These are phyloP conservation scores for Dichotomopilus funicola DNA, from an alignment of 2,329 filamentous ascomycete genomes.

Conservation along the genomic window DNA sequence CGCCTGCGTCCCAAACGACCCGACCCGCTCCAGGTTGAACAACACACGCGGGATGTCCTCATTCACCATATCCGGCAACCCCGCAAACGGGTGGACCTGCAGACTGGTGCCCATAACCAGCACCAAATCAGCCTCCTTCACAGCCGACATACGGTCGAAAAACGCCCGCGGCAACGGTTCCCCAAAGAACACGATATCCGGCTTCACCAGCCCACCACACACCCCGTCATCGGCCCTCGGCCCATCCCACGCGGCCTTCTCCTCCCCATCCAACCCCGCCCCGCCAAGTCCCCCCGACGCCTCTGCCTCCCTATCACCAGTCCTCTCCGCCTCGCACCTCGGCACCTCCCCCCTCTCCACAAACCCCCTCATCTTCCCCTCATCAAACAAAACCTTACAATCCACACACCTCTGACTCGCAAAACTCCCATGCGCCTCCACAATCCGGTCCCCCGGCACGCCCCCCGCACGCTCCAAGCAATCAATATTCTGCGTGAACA, in stretches of 20 bases:
- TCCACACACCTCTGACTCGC: conserved; percentile 87
- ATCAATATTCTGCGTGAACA: conserved; percentile 98
- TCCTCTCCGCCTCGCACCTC: conserved; percentile 46
- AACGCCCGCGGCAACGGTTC: conserved; percentile 57
- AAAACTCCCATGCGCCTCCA: conserved; percentile 95
- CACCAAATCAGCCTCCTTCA: conserved; percentile 47
- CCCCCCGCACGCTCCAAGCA: conserved; percentile 85
- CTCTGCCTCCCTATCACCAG: not conserved
- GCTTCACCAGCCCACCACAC: conserved; percentile 80
- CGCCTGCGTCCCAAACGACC: conserved; percentile 64
- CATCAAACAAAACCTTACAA: conserved; percentile 66
- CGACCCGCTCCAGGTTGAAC: conserved; percentile 81
- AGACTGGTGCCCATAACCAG: conserved; percentile 88
- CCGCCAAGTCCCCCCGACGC: not conserved
- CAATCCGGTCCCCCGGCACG: conserved; percentile 70
- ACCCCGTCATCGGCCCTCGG: not conserved
- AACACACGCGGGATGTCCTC: conserved; percentile 67
- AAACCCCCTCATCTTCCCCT: conserved; percentile 64
- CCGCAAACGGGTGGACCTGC: conserved; percentile 82
- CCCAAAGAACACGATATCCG: conserved; percentile 92
- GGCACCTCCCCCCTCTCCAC: conserved; percentile 65
- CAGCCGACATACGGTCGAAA: conserved; percentile 49
- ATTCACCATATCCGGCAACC: conserved; percentile 59
- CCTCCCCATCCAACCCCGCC: not conserved
- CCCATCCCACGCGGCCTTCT: not conserved